Conservation (phyloP, 441 rosid genomes). For the Corymbia citriodora region DNA sequence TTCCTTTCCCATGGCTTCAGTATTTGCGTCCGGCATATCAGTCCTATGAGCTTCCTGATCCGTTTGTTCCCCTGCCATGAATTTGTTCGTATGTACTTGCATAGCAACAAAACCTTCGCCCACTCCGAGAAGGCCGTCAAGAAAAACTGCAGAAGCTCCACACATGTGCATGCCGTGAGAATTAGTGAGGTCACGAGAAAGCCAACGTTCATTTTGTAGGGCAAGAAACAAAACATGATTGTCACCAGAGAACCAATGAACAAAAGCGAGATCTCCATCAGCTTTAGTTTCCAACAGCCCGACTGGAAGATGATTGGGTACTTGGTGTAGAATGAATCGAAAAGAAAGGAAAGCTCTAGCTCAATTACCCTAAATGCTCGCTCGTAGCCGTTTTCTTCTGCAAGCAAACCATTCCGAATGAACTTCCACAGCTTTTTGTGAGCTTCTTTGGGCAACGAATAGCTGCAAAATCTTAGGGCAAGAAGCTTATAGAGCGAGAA, state of each 20-base stretch:
- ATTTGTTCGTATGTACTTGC: neutral
- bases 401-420: neutral
- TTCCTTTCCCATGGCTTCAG: neutral
- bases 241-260: accelerated
- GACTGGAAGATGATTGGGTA: neutral
- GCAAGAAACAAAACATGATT: accelerated
- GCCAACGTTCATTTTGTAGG: accelerated
- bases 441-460: neutral
- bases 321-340: neutral
- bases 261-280: neutral
- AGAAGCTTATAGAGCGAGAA: neutral
- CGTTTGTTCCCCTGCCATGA: neutral
- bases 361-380: neutral
- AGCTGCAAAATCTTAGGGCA: neutral
- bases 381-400: neutral
- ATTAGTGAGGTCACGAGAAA: neutral
- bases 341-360: neutral
- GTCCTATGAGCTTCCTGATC: neutral
- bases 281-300: neutral
- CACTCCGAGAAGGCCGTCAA: neutral
- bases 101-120: neutral
- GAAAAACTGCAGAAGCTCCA: neutral
- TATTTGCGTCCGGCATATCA: neutral
- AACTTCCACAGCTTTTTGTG: neutral
- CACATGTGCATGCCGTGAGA: neutral